Evolutionary conservation across 805 yeast species (phyloP).

Genomic region (Saccharomyces jurei): DNA sequence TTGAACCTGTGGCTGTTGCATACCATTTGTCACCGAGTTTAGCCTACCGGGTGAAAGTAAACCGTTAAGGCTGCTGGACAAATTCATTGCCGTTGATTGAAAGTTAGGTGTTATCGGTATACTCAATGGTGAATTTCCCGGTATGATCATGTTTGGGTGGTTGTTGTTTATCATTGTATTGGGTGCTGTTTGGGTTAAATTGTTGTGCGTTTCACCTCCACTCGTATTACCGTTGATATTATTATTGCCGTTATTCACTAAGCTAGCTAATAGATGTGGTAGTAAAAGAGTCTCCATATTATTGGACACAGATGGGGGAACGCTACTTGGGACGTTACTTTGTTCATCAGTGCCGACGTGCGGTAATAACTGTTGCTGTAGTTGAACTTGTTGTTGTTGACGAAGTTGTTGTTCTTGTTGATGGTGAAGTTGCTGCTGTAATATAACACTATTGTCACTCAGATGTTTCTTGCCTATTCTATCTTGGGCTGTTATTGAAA

Average conservation of each 20-base stretch:
- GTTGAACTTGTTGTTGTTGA: constrained; percentile 14
- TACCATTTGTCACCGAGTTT: constrained; percentile 1
- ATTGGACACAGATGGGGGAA: not conserved
- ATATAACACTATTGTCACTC: constrained; percentile 21
- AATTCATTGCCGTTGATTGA: constrained; percentile 9
- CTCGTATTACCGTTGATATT: constrained; percentile 11
- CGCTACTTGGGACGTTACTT: not conserved
- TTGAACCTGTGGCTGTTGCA: not conserved
- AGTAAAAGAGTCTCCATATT: not conserved
- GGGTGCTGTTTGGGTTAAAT: not conserved
- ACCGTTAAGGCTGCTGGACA: constrained; percentile 6
- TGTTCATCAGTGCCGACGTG: constrained; percentile 5
- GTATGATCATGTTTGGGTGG: not conserved
- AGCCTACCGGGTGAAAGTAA: constrained; percentile 10
- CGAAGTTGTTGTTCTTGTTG: constrained; percentile 11
- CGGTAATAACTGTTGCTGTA: constrained; percentile 19
- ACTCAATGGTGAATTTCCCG: not conserved
- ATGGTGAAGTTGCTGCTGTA: not conserved
- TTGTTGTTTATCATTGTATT: not conserved
- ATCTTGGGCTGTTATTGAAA: not conserved
- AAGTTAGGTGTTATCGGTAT: constrained; percentile 3
- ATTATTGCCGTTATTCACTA: constrained; percentile 12
- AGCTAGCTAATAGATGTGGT: not conserved
- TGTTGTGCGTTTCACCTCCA: not conserved
- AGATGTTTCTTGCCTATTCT: not conserved